Percentiles rank a stretch among this genome's conserved stretches.
Evolutionary conservation across 1,284 basidiomycete species (phyloP).

Genomic region (Entoloma clypeatum): DNA sequence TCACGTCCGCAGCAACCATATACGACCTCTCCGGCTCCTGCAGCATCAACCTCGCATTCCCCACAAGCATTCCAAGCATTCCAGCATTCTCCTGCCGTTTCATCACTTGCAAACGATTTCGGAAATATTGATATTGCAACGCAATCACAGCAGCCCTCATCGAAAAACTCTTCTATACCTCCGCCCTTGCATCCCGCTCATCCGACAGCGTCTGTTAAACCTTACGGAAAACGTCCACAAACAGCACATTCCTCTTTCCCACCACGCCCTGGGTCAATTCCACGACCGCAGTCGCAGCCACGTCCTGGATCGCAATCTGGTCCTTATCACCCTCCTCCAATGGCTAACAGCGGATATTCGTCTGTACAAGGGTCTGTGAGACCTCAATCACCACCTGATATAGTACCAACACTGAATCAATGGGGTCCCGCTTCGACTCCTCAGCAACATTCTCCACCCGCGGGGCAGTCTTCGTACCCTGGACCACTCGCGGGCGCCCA

Average conservation of each 20-base stretch:
- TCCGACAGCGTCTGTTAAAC: conserved; percentile 14
- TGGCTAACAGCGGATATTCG: too few relatives aligned
- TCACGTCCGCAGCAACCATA: conserved; percentile 18
- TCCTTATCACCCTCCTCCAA: too few relatives aligned
- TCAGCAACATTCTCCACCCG: conserved; percentile 20
- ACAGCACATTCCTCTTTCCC: conserved; percentile 12
- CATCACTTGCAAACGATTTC: conserved; percentile 31
- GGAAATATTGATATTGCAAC: conserved; percentile 28
- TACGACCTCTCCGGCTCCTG: conserved; percentile 1
- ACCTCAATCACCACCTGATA: conserved; percentile 48
- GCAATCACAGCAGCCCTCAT: conserved; percentile 10
- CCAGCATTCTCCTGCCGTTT: conserved; percentile 22
- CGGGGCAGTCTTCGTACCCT: conserved; percentile 17
- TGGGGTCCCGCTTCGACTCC: conserved; percentile 20
- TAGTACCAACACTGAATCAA: too few relatives aligned
- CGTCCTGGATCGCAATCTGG: conserved; percentile 18
- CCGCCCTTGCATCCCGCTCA: conserved; percentile 25
- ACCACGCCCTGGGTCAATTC: conserved; percentile 21
- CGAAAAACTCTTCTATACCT: conserved; percentile 10
- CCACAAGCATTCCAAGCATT: conserved; percentile 7
- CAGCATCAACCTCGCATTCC: conserved; percentile 5
- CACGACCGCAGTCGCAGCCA: conserved; percentile 13
- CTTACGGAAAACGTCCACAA: conserved; percentile 13
- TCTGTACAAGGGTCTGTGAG: conserved; percentile 32
- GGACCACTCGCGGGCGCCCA: conserved; percentile 26